These are phyloP conservation scores for Coemansia sp. DNA, from an alignment of 192 early-diverging fungal species.

Conservation along the genomic window DNA sequence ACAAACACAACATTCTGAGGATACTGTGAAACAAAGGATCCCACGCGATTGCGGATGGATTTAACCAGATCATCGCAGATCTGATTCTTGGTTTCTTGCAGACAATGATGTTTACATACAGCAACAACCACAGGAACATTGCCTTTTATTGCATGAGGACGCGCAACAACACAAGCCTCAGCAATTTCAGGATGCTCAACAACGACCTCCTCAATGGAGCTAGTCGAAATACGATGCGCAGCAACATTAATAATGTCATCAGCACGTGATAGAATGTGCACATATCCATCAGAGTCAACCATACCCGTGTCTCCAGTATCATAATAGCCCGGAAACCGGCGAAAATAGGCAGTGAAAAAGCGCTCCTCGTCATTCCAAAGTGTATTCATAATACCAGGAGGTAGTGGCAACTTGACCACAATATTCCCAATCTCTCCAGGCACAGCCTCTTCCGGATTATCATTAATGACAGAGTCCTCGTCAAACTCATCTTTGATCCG, in stretches of 20 bases:
- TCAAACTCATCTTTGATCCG: slow-evolving; percentile 56
- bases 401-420: slow-evolving; percentile 73
- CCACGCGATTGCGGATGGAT: slow-evolving; percentile 66
- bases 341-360: slow-evolving; percentile 71
- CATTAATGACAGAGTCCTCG: slow-evolving; percentile 37
- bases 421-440: slow-evolving; percentile 72
- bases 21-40: slow-evolving; percentile 80
- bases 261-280: slow-evolving; percentile 68
- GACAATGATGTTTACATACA: slow-evolving; percentile 35
- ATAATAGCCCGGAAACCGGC: slow-evolving; percentile 75
- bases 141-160: slow-evolving; percentile 67
- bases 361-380: slow-evolving; percentile 78
- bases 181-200: slow-evolving; percentile 62
- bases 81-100: background rate
- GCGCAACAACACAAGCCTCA: slow-evolving; percentile 70
- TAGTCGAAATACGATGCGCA: slow-evolving; percentile 79
- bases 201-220: slow-evolving; percentile 75
- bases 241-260: slow-evolving; percentile 87
- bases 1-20: slow-evolving; percentile 63
- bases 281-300: slow-evolving; percentile 72
- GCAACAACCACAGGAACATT: slow-evolving; percentile 65
- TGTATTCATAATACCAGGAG: slow-evolving; percentile 73
- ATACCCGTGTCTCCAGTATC: slow-evolving; percentile 82
- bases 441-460: slow-evolving; percentile 43
- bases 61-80: slow-evolving; percentile 57